Evolutionary conservation across 2,329 filamentous ascomycete species (phyloP), one percentile per base, ranked within the genome.

Genomic region (Westerdykella ornata): DNA sequence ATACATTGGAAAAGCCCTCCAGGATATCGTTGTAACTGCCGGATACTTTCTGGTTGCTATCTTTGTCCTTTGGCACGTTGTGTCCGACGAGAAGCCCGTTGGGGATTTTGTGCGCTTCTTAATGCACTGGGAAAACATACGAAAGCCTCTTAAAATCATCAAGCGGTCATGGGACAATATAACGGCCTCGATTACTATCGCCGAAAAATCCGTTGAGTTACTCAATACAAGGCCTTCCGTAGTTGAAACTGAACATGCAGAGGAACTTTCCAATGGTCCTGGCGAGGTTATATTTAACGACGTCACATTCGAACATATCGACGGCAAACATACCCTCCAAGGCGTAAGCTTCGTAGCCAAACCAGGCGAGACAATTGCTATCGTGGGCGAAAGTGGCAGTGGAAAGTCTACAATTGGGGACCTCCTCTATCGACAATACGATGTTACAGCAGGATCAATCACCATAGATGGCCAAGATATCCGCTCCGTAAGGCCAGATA

Each of bases 371-470:
- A 76, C 73, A 0, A 59, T 78, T 1, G 77, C 77, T 0, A 60
- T 81, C 2, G 76, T 81, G 1, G 78, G 78, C 15, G 73, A 76
- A 50, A 78, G 76, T 0, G 78, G 78, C 3, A 72, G 70, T 5
- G 78, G 78, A 14, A 81, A 81, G 57, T 78, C 75, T 0, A 78
- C 77, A 0, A 18, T 29, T 16, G 68, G 76, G 7, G 78, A 78
- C 52, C 66, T 81, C 0, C 68, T 81, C 2, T 70, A 73, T 33
- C 69, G 78, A 0, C 76, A 77, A 52, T 80, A 79, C 61, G 76
- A 80, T 41, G 68, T 76, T 4, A 67, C 65, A 1, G 51, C 49
- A 1, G 77, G 77, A 2, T 55, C 61, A 11, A 77, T 80, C 42
- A 60, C 58, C 0, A 72, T 80, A 26, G 76, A 80, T 48, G 75